phyloP scores from a whole-genome alignment of 805 yeast species.

The Metschnikowia cerradonensis region DNA sequence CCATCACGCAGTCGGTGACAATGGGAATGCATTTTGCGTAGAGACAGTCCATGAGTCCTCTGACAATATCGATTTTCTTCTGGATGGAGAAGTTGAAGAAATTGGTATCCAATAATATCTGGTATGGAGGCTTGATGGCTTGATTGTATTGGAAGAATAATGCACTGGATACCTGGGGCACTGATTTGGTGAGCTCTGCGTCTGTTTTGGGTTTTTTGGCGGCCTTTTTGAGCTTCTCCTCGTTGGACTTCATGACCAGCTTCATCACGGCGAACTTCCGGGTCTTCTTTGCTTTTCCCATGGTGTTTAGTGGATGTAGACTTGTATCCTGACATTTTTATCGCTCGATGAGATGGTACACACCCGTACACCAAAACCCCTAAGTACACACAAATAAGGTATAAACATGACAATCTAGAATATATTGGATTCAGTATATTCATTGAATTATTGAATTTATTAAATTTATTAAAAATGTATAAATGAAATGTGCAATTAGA shows the following conservation, averaged over 20 bases:
- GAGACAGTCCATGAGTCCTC: conserved; percentile 94
- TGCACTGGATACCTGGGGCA: conserved; percentile 94
- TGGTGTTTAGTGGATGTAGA: conserved; percentile 21
- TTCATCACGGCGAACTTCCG: conserved; percentile 94
- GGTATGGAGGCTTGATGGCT: conserved; percentile 97
- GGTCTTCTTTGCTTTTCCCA: conserved; percentile 97
- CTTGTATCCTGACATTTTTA: neutral
- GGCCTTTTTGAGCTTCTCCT: conserved; percentile 41
- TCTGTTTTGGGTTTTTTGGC: conserved; percentile 45
- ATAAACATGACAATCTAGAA: too few relatives aligned
- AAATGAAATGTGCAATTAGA: neutral
- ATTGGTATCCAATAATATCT: conserved; percentile 92
- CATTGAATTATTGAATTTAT: too few relatives aligned
- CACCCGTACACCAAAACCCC: conserved; percentile 15
- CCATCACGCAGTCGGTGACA: conserved; percentile 96
- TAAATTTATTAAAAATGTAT: too few relatives aligned
- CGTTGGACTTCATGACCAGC: conserved; percentile 72
- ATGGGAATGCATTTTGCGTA: conserved; percentile 94
- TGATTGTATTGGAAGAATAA: conserved; percentile 90
- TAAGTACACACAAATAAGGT: too few relatives aligned
- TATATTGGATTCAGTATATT: too few relatives aligned
- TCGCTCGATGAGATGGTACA: neutral
- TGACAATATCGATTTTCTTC: conserved; percentile 89
- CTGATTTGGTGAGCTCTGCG: conserved; percentile 52
- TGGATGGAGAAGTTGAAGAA: conserved; percentile 95